Conservation (phyloP, 768 basidiomycete genomes). For the Auricularia auricula-judae region DNA sequence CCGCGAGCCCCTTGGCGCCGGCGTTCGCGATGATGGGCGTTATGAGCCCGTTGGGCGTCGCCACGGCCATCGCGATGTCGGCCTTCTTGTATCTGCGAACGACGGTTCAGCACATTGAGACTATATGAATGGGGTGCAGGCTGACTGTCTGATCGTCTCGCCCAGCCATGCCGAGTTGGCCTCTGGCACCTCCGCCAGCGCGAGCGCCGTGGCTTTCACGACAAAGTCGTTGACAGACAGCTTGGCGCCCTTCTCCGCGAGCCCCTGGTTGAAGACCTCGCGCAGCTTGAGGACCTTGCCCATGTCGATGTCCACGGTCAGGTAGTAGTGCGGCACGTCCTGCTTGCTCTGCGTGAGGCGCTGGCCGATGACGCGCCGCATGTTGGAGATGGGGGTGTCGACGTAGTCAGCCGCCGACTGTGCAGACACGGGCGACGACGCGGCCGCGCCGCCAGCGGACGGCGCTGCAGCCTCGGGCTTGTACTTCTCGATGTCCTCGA, state of each 20-base stretch:
- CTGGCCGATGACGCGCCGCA: conserved; percentile 86
- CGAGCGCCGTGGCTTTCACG: conserved; percentile 87
- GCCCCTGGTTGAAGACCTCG: conserved; percentile 87
- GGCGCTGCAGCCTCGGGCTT: conserved; percentile 31
- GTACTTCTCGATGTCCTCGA: conserved; percentile 90
- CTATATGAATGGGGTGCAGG: conserved; percentile 3
- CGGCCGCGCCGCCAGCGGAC: conserved; percentile 27
- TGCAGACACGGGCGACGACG: conserved; percentile 33
- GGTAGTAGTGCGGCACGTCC: conserved; percentile 93
- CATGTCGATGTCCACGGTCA: conserved; percentile 93
- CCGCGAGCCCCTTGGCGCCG: conserved; percentile 83
- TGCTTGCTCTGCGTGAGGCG: conserved; percentile 90
- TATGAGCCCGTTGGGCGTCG: conserved; percentile 90
- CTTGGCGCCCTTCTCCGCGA: conserved; percentile 76
- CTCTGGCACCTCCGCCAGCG: conserved; percentile 90
- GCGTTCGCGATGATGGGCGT: conserved; percentile 95
- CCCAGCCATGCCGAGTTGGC: conserved; percentile 97
- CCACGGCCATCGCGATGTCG: conserved; percentile 94
- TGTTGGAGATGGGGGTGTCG: conserved; percentile 85
- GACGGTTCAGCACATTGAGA: neutral
- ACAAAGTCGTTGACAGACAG: conserved; percentile 98
- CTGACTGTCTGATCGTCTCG: conserved; percentile 89
- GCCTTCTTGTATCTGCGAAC: conserved; percentile 77
- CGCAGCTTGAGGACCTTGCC: conserved; percentile 90
- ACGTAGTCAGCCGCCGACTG: conserved; percentile 50